Percentiles rank a stretch among this genome's conserved stretches.
Conservation (phyloP, 768 basidiomycete genomes). For the Mycena vulgaris region DNA sequence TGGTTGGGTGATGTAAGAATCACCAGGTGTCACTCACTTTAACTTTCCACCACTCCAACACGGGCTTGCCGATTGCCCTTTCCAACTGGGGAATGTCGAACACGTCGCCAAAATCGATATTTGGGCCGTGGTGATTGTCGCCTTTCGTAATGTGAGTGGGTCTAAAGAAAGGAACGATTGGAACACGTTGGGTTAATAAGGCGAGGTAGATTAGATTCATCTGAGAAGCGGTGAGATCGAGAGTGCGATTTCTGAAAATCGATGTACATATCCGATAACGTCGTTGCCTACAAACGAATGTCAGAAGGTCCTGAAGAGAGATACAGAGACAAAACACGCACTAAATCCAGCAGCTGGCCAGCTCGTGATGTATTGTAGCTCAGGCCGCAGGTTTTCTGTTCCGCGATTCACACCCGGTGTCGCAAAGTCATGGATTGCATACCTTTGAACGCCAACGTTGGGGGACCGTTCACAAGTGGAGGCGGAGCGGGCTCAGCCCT, state of each 20-base stretch:
- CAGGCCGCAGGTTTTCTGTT: conserved; percentile 31
- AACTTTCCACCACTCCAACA: conserved; percentile 57
- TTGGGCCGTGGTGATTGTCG: background rate
- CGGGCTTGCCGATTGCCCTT: conserved; percentile 44
- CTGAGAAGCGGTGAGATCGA: conserved; percentile 32
- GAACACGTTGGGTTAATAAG: conserved; percentile 49
- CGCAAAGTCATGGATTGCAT: too few species aligned
- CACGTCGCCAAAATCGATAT: conserved; percentile 47
- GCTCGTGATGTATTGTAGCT: conserved; percentile 28
- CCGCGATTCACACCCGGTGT: too few species aligned
- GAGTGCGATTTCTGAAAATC: too few species aligned
- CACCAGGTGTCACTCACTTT: too few species aligned
- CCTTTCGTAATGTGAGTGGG: conserved; percentile 35
- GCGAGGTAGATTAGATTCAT: conserved; percentile 56
- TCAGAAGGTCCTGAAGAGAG: too few species aligned
- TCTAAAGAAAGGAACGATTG: conserved; percentile 52
- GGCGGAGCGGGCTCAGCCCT: background rate
- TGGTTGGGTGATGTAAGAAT: too few species aligned
- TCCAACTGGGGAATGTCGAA: conserved; percentile 53
- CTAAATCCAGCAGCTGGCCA: conserved; percentile 30
- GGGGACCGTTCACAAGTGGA: conserved; percentile 25
- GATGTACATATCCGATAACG: conserved; percentile 22
- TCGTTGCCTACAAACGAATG: conserved; percentile 34
- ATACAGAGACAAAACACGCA: conserved; percentile 1
- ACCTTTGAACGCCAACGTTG: conserved; percentile 23